Evolutionary conservation across 306 rosid genomes (phyloP), one percentile per base, ranked within the genome.

Genomic region (Ziziphus jujuba): DNA sequence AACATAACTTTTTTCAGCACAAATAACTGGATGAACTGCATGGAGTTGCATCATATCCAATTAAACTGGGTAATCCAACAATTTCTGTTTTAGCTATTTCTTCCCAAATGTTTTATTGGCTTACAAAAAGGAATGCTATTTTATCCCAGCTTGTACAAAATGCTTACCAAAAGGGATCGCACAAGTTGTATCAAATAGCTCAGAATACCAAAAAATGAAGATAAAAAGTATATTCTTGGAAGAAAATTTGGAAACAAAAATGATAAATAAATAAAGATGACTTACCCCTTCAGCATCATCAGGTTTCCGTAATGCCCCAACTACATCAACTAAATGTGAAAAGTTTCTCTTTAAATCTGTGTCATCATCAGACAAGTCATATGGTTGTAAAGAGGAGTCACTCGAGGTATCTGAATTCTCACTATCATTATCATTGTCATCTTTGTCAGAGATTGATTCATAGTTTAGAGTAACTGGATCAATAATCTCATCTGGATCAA

Each of bases 241-340:
- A 59, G 34, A 49, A 28, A 17, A 60, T 34, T 49, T 23, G 10
- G 8, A 24, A 44, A 66, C 63, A 51, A 69, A 63, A 66, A 19
- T 72, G 52, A 56, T 21, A 22, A 56, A 62, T 53, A 59, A 64
- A 76, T 34, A 60, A 40, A 64, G 73, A 75, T 65, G 51, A 82
- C 97, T 80, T 78, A 93, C 98, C 91, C 91, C 98, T 38, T 90
- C 97, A 64, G 81, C 90, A 83, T 93, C 91, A 64, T 88, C 96
- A 14, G 95, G 59, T 86, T 93, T 93, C 75, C 90, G 87, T 65
- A 93, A 93, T 50, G 95, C 96, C 4, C 80, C 91, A 79, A 82
- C 87, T 43, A 93, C 85, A 81, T 93, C 98, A 72, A 82, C 74
- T 82, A 93, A 73, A 79, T 93, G 98, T 19, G 96, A 81, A 53